Evolutionary conservation across 179 eudicot species (phyloP).

Genomic region (Spinacia oleracea): DNA sequence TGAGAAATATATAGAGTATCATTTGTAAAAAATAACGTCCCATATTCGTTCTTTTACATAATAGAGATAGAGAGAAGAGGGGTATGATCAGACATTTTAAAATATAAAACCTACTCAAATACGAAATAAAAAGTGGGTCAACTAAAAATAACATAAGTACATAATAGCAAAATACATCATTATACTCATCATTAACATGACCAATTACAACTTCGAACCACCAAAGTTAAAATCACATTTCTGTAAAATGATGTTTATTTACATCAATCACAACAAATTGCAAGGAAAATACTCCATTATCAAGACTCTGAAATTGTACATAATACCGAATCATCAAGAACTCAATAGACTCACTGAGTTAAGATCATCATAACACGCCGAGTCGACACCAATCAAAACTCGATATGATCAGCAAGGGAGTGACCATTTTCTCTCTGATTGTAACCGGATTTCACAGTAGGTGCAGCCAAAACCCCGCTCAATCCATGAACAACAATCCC

Average conservation of each 20-base stretch:
- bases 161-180: not conserved
- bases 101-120: too few species aligned
- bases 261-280: not conserved
- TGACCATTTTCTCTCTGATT: slow-evolving; percentile 14
- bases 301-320: not conserved
- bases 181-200: not conserved
- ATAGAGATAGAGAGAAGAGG: too few species aligned
- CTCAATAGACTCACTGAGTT: not conserved
- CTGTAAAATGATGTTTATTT: not conserved
- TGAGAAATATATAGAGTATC: too few species aligned
- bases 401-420: slow-evolving; percentile 17
- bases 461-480: slow-evolving; percentile 30
- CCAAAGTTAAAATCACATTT: not conserved
- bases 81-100: too few species aligned
- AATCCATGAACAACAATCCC: slow-evolving; percentile 54
- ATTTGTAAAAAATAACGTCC: too few species aligned
- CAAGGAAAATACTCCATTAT: not conserved
- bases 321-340: not conserved
- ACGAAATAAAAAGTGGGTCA: too few species aligned
- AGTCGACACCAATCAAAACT: slow-evolving; percentile 16
- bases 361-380: not conserved
- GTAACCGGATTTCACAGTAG: not conserved
- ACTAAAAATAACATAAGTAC: too few species aligned
- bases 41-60: too few species aligned
- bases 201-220: not conserved